Conservation (phyloP, 176 grass and related monocot species). For the Oryza australiensis region DNA sequence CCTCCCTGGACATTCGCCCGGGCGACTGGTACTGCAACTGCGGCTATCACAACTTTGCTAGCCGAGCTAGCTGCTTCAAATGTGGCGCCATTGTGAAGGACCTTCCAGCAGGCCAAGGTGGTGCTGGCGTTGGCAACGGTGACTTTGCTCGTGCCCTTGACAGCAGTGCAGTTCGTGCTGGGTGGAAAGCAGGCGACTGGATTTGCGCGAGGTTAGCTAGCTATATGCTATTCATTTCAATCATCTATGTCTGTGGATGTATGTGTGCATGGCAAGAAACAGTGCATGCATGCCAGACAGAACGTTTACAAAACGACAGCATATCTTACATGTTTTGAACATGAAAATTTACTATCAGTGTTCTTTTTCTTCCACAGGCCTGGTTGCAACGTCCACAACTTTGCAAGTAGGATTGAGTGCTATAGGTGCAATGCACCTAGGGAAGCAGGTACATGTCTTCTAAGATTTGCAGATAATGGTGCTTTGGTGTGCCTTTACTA, state of each 20-base stretch:
- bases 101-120: constrained; percentile 42
- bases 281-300: background rate
- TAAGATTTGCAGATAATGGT: background rate
- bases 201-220: constrained; percentile 73
- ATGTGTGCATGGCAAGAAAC: background rate
- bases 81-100: constrained; percentile 64
- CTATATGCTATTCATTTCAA: constrained; percentile 21
- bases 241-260: background rate
- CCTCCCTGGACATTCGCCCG: constrained; percentile 58
- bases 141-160: constrained; percentile 29
- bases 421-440: constrained; percentile 72
- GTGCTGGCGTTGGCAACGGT: constrained; percentile 33
- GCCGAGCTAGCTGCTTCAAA: constrained; percentile 84
- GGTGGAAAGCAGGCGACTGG: constrained; percentile 89
- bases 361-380: constrained; percentile 46
- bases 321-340: background rate
- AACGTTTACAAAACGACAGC: background rate
- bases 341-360: background rate
- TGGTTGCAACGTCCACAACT: constrained; percentile 95
- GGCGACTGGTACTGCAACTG: constrained; percentile 98
- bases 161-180: constrained; percentile 36
- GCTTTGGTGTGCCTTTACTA: background rate
- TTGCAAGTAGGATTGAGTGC: constrained; percentile 84
- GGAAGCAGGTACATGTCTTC: constrained; percentile 51
- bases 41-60: constrained; percentile 94